Evolutionary conservation across 2,329 filamentous ascomycete genomes (phyloP), one percentile per base, ranked within the genome.

Genomic region (Zymoseptoria ardabiliae): DNA sequence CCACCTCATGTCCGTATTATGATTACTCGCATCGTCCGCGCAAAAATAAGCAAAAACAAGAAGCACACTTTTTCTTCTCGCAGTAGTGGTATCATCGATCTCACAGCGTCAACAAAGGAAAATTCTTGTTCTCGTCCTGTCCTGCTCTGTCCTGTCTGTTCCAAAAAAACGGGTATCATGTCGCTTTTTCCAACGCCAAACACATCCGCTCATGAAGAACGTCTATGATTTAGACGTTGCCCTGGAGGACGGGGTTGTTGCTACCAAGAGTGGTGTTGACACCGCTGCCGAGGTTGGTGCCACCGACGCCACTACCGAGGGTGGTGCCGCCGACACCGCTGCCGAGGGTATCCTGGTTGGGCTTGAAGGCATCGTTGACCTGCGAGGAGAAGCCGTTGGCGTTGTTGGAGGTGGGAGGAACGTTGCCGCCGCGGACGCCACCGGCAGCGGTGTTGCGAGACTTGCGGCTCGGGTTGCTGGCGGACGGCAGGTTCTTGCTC

Each of bases 401-500:
- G 35, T 59, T 62, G 28, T 58, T 58, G 20, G 60, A 58, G 53
- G 61, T 51, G 50, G 59, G 50, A 19, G 35, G 19, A 50, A 17
- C 13, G 55, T 53, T 25, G 25, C 30, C 48, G 25, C 30, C 55
- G 22, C 50, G 22, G 6, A 64, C 53, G 21, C 65, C 72, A 23
- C 73, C 75, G 25, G 68, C 65, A 53, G 75, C 71, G 50, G 77
- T 77, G 45, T 73, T 72, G 68, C 84, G 84, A 20, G 82, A 76
- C 76, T 88, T 88, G 69, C 85, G 83, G 41, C 74, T 79, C 56
- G 88, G 76, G 45, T 78, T 66, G 1, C 74, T 73, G 45, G 81
- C 72, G 63, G 76, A 72, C 1, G 92, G 91, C 50, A 97, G 81
- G 69, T 88, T 83, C 22, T 77, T 81, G 50, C 89, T 91, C 76